These are phyloP conservation scores for Clausena lansium DNA, from an alignment of 345 rosid species.

Conservation along the genomic window DNA sequence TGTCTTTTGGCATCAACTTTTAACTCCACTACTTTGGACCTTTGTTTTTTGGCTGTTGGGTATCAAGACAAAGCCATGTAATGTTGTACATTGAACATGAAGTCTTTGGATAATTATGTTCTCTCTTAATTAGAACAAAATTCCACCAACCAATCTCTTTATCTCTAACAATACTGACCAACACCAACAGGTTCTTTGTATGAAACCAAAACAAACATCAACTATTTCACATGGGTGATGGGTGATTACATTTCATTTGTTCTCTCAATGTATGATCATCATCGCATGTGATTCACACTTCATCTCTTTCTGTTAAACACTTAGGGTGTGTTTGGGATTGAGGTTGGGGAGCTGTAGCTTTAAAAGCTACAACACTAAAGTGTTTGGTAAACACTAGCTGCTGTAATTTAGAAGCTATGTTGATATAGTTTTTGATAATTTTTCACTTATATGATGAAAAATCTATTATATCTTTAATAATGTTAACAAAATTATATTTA, in stretches of 20 bases:
- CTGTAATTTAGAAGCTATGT: too few relatives aligned
- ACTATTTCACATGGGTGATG: not conserved
- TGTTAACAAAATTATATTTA: too few relatives aligned
- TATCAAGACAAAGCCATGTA: not conserved
- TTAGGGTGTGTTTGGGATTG: too few relatives aligned
- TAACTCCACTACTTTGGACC: not conserved
- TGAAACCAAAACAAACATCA: not conserved
- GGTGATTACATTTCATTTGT: not conserved
- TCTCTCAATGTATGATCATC: not conserved
- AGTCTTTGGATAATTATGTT: conserved; percentile 9
- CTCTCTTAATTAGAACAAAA: not conserved
- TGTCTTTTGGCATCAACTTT: not conserved
- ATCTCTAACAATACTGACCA: not conserved
- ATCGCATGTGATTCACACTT: not conserved
- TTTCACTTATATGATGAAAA: too few relatives aligned
- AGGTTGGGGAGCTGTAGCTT: too few relatives aligned
- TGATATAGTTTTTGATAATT: too few relatives aligned
- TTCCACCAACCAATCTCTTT: conserved; percentile 9
- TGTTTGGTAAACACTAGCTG: too few relatives aligned
- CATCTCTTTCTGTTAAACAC: not conserved
- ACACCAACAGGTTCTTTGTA: conserved; percentile 4
- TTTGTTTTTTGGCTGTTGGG: not conserved
- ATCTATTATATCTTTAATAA: too few relatives aligned
- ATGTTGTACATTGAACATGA: conserved; percentile 20
- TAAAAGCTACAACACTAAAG: too few relatives aligned